A percentile compares a stretch with the other conserved stretches of the same genome.
Conservation (phyloP, 108 stramenopile species). For the Chaetoceros tenuissimus region DNA sequence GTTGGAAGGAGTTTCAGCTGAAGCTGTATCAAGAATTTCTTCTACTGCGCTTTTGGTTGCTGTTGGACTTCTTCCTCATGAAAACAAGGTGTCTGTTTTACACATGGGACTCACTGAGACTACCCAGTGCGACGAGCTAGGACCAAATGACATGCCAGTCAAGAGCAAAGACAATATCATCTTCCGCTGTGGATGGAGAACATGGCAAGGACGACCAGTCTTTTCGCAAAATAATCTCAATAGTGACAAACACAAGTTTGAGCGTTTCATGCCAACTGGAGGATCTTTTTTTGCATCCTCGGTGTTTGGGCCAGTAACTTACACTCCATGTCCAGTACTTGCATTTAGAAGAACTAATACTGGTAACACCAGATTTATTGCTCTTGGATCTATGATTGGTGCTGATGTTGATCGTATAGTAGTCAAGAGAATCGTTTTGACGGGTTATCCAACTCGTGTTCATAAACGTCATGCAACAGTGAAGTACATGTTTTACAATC, state of each 20-base stretch:
- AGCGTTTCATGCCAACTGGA: conserved; percentile 86
- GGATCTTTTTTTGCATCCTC: conserved; percentile 86
- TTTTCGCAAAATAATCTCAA: conserved; percentile 95
- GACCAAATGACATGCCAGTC: conserved; percentile 42
- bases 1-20: conserved; percentile 53
- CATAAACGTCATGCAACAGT: conserved; percentile 95
- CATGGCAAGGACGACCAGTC: conserved; percentile 83
- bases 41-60: conserved; percentile 56
- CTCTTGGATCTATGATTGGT: conserved; percentile 85
- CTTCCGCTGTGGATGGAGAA: conserved; percentile 92
- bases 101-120: conserved; percentile 90
- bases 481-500: conserved; percentile 98
- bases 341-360: conserved; percentile 45
- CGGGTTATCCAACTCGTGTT: conserved; percentile 94
- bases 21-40: conserved; percentile 30
- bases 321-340: conserved; percentile 83
- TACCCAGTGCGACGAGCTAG: conserved; percentile 31
- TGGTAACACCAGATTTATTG: conserved; percentile 54
- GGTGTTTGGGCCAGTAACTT: conserved; percentile 92
- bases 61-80: conserved; percentile 86
- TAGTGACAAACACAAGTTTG: conserved; percentile 98
- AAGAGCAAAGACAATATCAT: conserved; percentile 89
- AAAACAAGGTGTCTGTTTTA: conserved; percentile 90
- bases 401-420: conserved; percentile 97
- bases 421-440: conserved; percentile 93